Conservation (phyloP, 768 basidiomycete species). For the Pleurotus salmoneostramineus region DNA sequence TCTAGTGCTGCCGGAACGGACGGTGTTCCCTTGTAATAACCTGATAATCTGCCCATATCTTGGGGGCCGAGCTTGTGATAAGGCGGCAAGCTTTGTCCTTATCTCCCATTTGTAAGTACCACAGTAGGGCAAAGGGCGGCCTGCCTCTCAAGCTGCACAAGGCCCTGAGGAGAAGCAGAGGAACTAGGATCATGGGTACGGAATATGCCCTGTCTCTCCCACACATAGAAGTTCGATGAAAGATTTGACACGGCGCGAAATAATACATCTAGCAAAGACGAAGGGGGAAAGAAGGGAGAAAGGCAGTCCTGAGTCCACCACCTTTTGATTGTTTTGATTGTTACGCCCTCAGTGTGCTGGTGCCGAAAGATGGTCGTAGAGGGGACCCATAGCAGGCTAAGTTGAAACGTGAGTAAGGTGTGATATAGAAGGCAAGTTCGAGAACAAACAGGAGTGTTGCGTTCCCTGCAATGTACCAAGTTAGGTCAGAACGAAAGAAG, state of each 20-base stretch:
- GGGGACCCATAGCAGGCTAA: constrained; percentile 59
- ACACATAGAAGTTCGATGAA: no score
- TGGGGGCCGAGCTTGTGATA: no score
- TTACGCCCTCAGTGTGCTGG: constrained; percentile 8
- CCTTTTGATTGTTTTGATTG: not conserved
- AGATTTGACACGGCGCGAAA: not conserved
- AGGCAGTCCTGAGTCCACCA: not conserved
- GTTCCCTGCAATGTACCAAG: constrained; percentile 49
- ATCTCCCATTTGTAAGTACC: no score
- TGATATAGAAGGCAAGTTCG: constrained; percentile 1
- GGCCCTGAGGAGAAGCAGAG: no score
- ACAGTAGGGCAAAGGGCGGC: no score
- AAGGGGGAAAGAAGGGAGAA: not conserved
- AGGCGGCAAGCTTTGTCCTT: no score
- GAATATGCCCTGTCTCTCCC: no score
- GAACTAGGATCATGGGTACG: no score
- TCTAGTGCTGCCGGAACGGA: no score
- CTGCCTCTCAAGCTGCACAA: no score
- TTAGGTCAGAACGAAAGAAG: constrained; percentile 8
- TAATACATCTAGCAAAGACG: constrained; percentile 6
- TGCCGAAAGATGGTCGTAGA: constrained; percentile 51
- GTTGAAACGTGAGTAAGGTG: constrained; percentile 12
- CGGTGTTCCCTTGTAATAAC: no score
- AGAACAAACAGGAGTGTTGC: constrained; percentile 66
- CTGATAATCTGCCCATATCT: no score